Evolutionary conservation across 805 yeast species (phyloP).

Genomic region (Soucietia sequanensis): DNA sequence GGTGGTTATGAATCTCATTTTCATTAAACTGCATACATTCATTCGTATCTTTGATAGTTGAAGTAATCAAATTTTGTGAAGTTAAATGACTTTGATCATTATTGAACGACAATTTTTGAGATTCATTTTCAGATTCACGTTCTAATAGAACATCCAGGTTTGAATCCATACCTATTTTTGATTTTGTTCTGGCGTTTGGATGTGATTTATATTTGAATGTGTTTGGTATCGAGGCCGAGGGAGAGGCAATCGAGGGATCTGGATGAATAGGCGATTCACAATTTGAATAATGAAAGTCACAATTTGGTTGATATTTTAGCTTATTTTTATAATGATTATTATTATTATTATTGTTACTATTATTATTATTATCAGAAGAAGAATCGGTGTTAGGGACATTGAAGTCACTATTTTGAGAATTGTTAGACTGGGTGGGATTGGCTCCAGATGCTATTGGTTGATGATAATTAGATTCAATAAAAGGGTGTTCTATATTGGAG

Average conservation of each 20-base stretch:
- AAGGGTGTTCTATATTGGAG: too few species aligned
- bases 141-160: background rate
- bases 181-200: conserved; percentile 43
- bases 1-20: too few species aligned
- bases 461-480: too few species aligned
- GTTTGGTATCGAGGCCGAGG: conserved; percentile 36
- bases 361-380: background rate
- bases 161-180: conserved; percentile 19
- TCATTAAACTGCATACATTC: too few species aligned
- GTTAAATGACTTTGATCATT: too few species aligned
- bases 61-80: conserved; percentile 19
- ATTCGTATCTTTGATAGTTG: conserved; percentile 24
- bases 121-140: background rate
- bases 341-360: background rate
- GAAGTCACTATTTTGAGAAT: too few species aligned
- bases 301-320: conserved; percentile 33
- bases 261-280: conserved; percentile 5
- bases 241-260: conserved; percentile 9
- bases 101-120: too few species aligned
- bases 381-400: background rate
- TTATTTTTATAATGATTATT: conserved; percentile 25
- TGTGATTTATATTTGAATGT: conserved; percentile 45
- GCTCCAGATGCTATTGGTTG: too few species aligned
- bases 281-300: conserved; percentile 25
- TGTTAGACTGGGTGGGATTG: too few species aligned